phyloP scores from a whole-genome alignment of 1,284 basidiomycete genomes.

The Paramarasmius palmivorus region DNA sequence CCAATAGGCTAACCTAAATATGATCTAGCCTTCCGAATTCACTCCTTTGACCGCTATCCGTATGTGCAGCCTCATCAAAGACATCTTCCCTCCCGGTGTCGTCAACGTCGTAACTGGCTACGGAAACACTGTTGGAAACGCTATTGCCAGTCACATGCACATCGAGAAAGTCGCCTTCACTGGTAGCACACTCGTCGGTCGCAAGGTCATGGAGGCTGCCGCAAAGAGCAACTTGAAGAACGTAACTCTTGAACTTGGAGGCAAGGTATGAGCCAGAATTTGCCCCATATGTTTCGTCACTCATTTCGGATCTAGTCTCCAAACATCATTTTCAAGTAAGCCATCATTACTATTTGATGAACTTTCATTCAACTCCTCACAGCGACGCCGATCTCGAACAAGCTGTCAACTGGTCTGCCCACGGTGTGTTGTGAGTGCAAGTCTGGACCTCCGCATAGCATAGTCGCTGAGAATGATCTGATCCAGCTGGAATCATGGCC shows the following conservation, averaged over 20 bases:
- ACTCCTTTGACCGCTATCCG: slow-evolving; percentile 78
- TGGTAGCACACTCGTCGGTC: slow-evolving; percentile 58
- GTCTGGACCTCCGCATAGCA: background rate
- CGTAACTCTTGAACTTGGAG: slow-evolving; percentile 74
- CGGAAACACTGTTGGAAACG: slow-evolving; percentile 62
- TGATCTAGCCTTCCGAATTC: slow-evolving; percentile 71
- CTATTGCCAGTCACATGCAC: slow-evolving; percentile 50
- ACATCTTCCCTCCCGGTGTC: slow-evolving; percentile 67
- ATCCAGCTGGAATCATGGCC: slow-evolving; percentile 36
- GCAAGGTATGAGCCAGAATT: slow-evolving; percentile 25
- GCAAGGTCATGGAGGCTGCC: slow-evolving; percentile 80
- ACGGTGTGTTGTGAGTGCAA: slow-evolving; percentile 64
- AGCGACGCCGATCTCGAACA: slow-evolving; percentile 60
- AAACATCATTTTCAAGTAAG: slow-evolving; percentile 57
- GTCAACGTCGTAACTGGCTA: slow-evolving; percentile 79
- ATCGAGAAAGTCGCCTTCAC: slow-evolving; percentile 52
- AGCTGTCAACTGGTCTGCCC: slow-evolving; percentile 70
- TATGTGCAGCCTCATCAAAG: slow-evolving; percentile 48
- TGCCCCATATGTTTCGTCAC: background rate
- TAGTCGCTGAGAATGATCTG: background rate
- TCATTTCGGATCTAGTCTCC: slow-evolving; percentile 37
- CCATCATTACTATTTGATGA: too few relatives aligned
- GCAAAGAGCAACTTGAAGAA: slow-evolving; percentile 86
- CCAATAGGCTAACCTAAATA: slow-evolving; percentile 19
- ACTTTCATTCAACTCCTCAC: too few relatives aligned